phyloP scores from a whole-genome alignment of 768 basidiomycete species.

The Trametes punicea region DNA sequence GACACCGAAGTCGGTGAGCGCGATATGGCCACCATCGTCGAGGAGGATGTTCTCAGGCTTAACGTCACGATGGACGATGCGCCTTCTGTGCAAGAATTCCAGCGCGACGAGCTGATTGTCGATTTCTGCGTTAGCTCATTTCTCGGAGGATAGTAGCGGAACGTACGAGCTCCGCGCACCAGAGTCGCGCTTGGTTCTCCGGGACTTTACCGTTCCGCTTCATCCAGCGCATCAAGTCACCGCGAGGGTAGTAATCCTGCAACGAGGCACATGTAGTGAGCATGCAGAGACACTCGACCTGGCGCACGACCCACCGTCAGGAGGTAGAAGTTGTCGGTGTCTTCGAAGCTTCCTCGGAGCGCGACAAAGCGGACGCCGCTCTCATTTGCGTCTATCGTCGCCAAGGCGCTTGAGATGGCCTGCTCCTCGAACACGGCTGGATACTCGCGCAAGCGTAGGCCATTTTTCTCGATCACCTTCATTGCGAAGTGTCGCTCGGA shows the following conservation, averaged over 20 bases:
- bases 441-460: slow-evolving; percentile 13
- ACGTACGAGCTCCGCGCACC: slow-evolving; percentile 23
- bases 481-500: slow-evolving; percentile 19
- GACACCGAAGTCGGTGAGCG: slow-evolving; percentile 27
- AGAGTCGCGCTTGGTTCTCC: slow-evolving; percentile 9
- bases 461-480: slow-evolving; percentile 26
- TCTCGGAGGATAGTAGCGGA: too few relatives aligned
- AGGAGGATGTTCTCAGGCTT: slow-evolving; percentile 31
- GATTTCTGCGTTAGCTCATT: not conserved
- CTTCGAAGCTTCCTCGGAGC: slow-evolving; percentile 20
- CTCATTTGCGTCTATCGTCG: not conserved
- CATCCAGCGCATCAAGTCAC: slow-evolving; percentile 14
- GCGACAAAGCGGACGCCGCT: too few relatives aligned
- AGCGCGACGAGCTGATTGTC: slow-evolving; percentile 17
- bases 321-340: slow-evolving; percentile 23
- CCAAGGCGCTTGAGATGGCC: slow-evolving; percentile 1
- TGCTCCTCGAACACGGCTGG: slow-evolving; percentile 20
- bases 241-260: slow-evolving; percentile 18
- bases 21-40: slow-evolving; percentile 22
- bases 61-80: slow-evolving; percentile 30
- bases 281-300: not conserved
- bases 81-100: slow-evolving; percentile 21
- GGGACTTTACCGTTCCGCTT: slow-evolving; percentile 13
- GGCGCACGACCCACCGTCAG: slow-evolving; percentile 11
- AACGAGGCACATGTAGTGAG: not conserved